A percentile compares a stretch with the other conserved stretches of the same genome.
These are phyloP conservation scores for Diaporthe citrichinensis DNA, from an alignment of 2,329 filamentous ascomycete species.

Conservation along the genomic window DNA sequence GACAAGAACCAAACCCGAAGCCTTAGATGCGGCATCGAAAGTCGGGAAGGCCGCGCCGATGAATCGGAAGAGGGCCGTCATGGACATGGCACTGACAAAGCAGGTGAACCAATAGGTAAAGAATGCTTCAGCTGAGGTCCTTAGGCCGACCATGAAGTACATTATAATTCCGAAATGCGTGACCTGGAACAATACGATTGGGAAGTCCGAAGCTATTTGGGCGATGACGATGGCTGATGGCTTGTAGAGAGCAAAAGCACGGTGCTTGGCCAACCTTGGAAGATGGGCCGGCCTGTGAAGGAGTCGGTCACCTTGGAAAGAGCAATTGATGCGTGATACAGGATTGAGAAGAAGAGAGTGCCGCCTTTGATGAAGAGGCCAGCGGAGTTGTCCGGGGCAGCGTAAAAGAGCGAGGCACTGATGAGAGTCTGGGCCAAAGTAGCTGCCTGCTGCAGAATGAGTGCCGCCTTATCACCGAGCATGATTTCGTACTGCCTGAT, in stretches of 20 bases:
- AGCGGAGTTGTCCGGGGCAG: slow-evolving; percentile 67
- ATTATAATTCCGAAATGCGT: slow-evolving; percentile 69
- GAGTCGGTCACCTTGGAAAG: slow-evolving; percentile 77
- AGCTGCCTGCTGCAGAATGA: slow-evolving; percentile 73
- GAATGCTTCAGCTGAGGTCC: slow-evolving; percentile 64
- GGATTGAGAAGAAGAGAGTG: slow-evolving; percentile 73
- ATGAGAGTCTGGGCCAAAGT: slow-evolving; percentile 73
- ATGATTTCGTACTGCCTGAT: slow-evolving; percentile 75
- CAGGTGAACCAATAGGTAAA: slow-evolving; percentile 28
- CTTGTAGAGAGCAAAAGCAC: slow-evolving; percentile 69
- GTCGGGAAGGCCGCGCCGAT: slow-evolving; percentile 58
- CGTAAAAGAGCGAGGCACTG: slow-evolving; percentile 77
- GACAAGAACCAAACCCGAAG: slow-evolving; percentile 57
- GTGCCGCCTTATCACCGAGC: slow-evolving; percentile 74
- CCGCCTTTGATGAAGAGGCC: slow-evolving; percentile 76
- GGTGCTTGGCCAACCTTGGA: slow-evolving; percentile 73
- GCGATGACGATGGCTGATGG: slow-evolving; percentile 72
- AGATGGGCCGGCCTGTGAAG: slow-evolving; percentile 71
- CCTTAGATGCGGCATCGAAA: slow-evolving; percentile 69
- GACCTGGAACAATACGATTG: slow-evolving; percentile 71
- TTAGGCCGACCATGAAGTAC: slow-evolving; percentile 77
- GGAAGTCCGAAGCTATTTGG: slow-evolving; percentile 67
- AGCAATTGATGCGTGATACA: slow-evolving; percentile 73
- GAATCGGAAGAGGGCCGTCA: slow-evolving; percentile 14
- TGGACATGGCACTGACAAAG: not conserved